A percentile compares a stretch with the other conserved stretches of the same genome.
Evolutionary conservation across 1,284 basidiomycete species (phyloP).

Genomic region (Meripilus lineatus): DNA sequence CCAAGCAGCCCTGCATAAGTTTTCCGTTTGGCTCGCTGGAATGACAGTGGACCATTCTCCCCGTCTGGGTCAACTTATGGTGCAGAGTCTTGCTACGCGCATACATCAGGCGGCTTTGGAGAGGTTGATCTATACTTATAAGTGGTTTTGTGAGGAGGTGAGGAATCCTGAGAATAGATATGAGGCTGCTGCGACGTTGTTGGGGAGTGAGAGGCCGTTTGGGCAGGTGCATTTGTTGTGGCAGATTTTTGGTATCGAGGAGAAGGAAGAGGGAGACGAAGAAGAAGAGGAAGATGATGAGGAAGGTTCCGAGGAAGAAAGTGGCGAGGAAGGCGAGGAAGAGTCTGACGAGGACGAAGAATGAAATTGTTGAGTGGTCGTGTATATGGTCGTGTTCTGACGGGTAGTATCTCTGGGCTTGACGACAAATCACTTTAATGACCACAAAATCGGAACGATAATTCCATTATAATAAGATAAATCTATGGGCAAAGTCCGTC

Average conservation of each 20-base stretch:
- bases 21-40: constrained; percentile 66
- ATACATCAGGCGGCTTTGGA: constrained; percentile 75
- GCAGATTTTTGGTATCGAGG: constrained; percentile 72
- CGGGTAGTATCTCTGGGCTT: too few species aligned
- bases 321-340: background rate
- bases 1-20: constrained; percentile 48
- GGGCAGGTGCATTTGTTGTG: constrained; percentile 66
- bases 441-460: too few species aligned
- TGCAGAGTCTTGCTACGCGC: constrained; percentile 56
- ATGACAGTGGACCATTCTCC: constrained; percentile 73
- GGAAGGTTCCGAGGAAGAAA: background rate
- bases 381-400: too few species aligned
- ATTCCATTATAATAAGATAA: too few species aligned
- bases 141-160: constrained; percentile 67
- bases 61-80: constrained; percentile 68
- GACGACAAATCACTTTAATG: too few species aligned
- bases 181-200: constrained; percentile 82
- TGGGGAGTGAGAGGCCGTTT: constrained; percentile 81
- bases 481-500: too few species aligned
- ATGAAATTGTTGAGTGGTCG: too few species aligned
- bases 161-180: constrained; percentile 74
- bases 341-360: background rate
- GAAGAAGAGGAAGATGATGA: background rate
- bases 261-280: constrained; percentile 18
- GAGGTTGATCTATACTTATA: constrained; percentile 67